phyloP scores from a whole-genome alignment of 495 filamentous ascomycete species.

The Annulohypoxylon bovei region DNA sequence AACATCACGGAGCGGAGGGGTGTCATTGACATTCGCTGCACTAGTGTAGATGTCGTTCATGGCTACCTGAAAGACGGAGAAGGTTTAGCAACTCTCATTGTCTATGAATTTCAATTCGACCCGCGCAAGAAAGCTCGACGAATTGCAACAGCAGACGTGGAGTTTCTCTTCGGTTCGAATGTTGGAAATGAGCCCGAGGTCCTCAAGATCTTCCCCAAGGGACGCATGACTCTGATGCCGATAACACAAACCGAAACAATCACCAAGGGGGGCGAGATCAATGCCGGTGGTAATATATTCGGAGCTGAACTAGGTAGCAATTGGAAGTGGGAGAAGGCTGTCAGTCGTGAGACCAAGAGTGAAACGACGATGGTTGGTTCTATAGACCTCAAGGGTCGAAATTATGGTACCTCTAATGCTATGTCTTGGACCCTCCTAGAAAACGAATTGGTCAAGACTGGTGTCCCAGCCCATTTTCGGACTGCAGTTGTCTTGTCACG shows the following conservation, averaged over 20 bases:
- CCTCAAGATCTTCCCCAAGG: conserved; percentile 13
- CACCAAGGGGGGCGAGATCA: background rate
- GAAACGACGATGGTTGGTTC: conserved; percentile 29
- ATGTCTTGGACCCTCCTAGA: conserved; percentile 41
- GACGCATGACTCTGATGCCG: conserved; percentile 11
- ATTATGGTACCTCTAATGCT: conserved; percentile 29
- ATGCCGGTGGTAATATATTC: conserved; percentile 9
- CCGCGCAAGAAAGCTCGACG: conserved; percentile 23
- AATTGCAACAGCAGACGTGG: conserved; percentile 26
- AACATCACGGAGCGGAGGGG: conserved; percentile 38
- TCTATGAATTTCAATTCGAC: conserved; percentile 41
- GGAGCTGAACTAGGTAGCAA: conserved; percentile 17
- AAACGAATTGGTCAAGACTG: conserved; percentile 34
- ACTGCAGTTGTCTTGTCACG: conserved; percentile 42
- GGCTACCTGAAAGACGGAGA: conserved; percentile 18
- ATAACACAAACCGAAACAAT: conserved; percentile 15
- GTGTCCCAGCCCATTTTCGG: conserved; percentile 35
- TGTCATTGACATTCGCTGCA: conserved; percentile 34
- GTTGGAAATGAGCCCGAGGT: conserved; percentile 31
- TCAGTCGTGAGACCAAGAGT: conserved; percentile 20
- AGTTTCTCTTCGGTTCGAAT: conserved; percentile 15
- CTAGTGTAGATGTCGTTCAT: conserved; percentile 27
- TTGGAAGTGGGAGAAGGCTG: conserved; percentile 22
- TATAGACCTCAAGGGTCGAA: conserved; percentile 23
- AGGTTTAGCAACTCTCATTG: conserved; percentile 24